phyloP scores from a whole-genome alignment of 176 grass and related monocot genomes.

The Eremochloa ophiuroides region DNA sequence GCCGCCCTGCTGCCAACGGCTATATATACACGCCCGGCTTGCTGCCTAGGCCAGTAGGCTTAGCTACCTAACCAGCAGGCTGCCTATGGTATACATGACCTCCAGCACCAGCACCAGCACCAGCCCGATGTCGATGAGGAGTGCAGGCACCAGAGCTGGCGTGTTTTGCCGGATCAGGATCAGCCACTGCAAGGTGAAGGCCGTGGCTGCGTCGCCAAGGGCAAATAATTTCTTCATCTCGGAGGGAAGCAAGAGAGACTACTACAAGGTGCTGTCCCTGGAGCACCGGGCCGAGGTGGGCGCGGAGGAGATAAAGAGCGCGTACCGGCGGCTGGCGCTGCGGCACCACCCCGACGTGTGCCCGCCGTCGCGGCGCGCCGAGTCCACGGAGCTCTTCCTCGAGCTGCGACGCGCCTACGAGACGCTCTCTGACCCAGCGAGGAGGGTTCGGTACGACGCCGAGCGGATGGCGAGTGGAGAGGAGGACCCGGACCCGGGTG shows the following conservation, averaged over 20 bases:
- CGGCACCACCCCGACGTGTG: constrained; percentile 73
- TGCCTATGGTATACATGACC: background rate
- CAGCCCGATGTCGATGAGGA: background rate
- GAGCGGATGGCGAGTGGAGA: constrained; percentile 4
- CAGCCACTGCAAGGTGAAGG: background rate
- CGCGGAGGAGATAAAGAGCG: constrained; percentile 61
- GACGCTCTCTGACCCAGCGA: constrained; percentile 57
- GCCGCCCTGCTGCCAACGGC: background rate
- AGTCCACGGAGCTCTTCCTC: constrained; percentile 59
- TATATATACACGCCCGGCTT: background rate
- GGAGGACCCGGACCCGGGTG: background rate
- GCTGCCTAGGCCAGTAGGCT: no score
- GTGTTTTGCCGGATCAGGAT: background rate
- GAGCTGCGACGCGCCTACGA: constrained; percentile 79
- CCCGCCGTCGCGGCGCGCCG: constrained; percentile 38
- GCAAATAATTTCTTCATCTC: background rate
- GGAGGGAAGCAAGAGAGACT: constrained; percentile 17
- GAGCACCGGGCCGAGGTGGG: constrained; percentile 39
- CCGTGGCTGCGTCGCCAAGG: background rate
- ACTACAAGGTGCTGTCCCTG: constrained; percentile 59
- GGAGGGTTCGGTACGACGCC: constrained; percentile 42
- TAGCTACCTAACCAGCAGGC: background rate
- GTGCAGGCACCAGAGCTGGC: background rate
- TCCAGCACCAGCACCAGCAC: background rate
- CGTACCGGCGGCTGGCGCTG: constrained; percentile 71